Percentiles rank a stretch among this genome's conserved stretches.
These are phyloP conservation scores for Trametes sanguinea DNA, from an alignment of 768 basidiomycete species.

Conservation along the genomic window DNA sequence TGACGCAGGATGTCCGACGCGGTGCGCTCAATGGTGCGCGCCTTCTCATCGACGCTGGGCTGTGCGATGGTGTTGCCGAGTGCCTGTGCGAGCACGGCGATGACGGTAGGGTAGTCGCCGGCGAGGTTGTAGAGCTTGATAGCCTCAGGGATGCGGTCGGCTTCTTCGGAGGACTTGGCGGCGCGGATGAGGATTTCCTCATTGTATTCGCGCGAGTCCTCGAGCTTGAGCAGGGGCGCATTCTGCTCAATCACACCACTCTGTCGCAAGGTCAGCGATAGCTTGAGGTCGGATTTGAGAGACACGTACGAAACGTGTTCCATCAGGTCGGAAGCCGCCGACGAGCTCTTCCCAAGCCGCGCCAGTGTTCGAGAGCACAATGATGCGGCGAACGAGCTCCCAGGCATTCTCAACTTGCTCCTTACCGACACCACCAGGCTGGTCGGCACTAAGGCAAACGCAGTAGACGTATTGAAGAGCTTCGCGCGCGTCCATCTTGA, in stretches of 20 bases:
- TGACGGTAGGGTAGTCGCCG: conserved; percentile 85
- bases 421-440: conserved; percentile 67
- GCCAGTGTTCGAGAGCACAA: conserved; percentile 75
- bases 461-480: conserved; percentile 95
- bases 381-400: conserved; percentile 77
- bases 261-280: conserved; percentile 40
- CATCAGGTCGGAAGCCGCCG: conserved; percentile 89
- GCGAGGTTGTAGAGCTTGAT: conserved; percentile 97
- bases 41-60: conserved; percentile 59
- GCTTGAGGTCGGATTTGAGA: neutral
- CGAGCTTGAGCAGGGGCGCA: conserved; percentile 71
- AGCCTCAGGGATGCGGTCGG: conserved; percentile 84
- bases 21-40: conserved; percentile 66
- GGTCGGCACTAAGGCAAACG: conserved; percentile 76
- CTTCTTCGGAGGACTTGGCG: conserved; percentile 78
- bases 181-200: conserved; percentile 82
- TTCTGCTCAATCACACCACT: conserved; percentile 87
- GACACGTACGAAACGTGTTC: conserved; percentile 78
- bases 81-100: conserved; percentile 83
- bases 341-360: conserved; percentile 92
- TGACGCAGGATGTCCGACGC: conserved; percentile 78
- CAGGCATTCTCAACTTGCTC: conserved; percentile 83
- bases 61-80: conserved; percentile 81
- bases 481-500: conserved; percentile 89
- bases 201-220: conserved; percentile 68